phyloP scores from a whole-genome alignment of 257 asterid species.

The Solanum ahanhuiri region DNA sequence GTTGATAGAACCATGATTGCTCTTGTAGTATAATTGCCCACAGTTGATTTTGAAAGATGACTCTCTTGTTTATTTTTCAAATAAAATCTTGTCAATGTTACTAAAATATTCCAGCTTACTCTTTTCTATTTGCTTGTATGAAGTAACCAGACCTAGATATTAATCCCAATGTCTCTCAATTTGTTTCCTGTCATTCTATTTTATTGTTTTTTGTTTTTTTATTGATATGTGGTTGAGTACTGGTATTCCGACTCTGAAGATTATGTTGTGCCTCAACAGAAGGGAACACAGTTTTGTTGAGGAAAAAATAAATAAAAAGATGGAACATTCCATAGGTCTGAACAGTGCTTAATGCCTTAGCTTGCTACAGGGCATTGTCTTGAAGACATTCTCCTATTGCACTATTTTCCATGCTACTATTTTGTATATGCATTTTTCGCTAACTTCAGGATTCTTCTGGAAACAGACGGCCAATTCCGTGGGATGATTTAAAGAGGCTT shows the following conservation, averaged over 20 bases:
- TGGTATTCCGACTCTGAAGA: neutral
- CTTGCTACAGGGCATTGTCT: neutral
- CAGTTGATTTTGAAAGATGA: neutral
- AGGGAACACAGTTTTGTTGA: neutral
- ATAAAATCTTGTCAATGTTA: neutral
- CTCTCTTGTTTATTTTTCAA: neutral
- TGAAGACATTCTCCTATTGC: neutral
- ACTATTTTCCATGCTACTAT: neutral
- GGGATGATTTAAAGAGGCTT: constrained; percentile 74
- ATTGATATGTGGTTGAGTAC: neutral
- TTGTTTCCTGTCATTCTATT: neutral
- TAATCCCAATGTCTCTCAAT: neutral
- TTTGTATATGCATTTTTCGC: neutral
- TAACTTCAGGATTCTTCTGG: neutral
- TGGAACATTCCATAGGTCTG: neutral
- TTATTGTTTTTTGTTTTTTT: neutral
- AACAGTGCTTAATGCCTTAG: neutral
- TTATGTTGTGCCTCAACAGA: neutral
- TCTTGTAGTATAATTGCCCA: neutral
- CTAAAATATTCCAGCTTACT: neutral
- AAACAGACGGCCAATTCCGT: constrained; percentile 67
- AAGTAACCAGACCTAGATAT: neutral
- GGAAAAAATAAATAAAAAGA: neutral
- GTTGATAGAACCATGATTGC: neutral
- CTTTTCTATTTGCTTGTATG: neutral